Conservation (phyloP, 1,139 yeast species). For the Geotrichum candidum region DNA sequence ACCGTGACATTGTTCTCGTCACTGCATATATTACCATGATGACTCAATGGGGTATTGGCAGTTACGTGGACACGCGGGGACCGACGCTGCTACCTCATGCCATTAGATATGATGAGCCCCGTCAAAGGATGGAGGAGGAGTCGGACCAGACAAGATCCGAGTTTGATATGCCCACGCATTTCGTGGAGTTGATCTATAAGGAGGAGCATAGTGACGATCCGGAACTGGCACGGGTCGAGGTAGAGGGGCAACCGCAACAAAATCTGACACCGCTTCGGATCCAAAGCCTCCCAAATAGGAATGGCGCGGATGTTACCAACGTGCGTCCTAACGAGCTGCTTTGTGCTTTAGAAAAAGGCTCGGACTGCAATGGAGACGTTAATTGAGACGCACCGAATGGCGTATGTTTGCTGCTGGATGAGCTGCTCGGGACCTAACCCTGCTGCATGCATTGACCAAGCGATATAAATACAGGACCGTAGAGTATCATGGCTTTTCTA, state of each 20-base stretch:
- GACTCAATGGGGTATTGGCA: constrained; percentile 59
- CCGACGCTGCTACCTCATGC: constrained; percentile 37
- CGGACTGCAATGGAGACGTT: background rate
- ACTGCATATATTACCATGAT: constrained; percentile 57
- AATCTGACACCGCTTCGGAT: background rate
- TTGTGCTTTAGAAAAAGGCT: background rate
- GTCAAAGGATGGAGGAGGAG: background rate
- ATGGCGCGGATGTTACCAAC: background rate
- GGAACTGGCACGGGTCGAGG: background rate
- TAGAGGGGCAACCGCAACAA: background rate
- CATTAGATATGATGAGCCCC: background rate
- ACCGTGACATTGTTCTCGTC: constrained; percentile 47
- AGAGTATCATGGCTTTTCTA: background rate
- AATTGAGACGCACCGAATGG: background rate
- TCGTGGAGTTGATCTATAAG: constrained; percentile 11
- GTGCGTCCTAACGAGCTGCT: background rate
- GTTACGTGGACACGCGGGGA: constrained; percentile 48
- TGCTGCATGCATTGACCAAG: background rate
- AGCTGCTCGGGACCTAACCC: background rate
- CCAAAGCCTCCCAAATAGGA: background rate
- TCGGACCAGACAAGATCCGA: background rate
- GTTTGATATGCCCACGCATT: background rate
- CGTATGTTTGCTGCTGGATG: background rate
- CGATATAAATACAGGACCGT: background rate
- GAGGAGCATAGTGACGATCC: background rate